A percentile compares a stretch with the other conserved stretches of the same genome.
Evolutionary conservation across 2,329 filamentous ascomycete genomes (phyloP).

Genomic region (Celoporthe dispersa): DNA sequence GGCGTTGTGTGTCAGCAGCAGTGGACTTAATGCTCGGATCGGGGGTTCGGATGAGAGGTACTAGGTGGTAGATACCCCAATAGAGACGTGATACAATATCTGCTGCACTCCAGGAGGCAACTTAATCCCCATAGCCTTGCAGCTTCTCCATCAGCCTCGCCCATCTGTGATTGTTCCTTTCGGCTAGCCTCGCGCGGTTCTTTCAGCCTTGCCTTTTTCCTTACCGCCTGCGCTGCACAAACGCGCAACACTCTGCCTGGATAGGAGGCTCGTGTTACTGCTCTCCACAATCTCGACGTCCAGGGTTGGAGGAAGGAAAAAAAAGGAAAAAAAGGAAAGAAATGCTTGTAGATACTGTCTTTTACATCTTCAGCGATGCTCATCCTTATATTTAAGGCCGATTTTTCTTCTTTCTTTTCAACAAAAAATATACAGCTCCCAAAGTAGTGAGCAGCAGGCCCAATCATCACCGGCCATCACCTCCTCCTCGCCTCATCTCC

Average conservation of each 20-base stretch:
- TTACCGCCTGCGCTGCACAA: too few relatives aligned
- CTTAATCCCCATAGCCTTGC: background rate
- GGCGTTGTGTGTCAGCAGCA: background rate
- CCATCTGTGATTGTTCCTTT: background rate
- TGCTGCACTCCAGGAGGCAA: background rate
- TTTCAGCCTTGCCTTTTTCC: background rate
- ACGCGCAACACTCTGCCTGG: too few relatives aligned
- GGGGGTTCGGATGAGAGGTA: background rate
- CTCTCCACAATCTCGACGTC: too few relatives aligned
- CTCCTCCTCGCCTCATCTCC: background rate
- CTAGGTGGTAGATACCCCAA: slow-evolving; percentile 22
- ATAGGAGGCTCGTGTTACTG: background rate
- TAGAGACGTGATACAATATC: background rate
- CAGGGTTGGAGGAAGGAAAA: too few relatives aligned
- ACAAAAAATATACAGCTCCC: slow-evolving; percentile 27
- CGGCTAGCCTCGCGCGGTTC: background rate
- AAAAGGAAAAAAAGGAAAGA: too few relatives aligned
- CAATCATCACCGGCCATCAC: background rate
- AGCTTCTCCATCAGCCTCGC: background rate
- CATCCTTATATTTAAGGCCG: slow-evolving; percentile 10
- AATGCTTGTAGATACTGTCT: background rate
- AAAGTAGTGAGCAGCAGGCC: slow-evolving; percentile 23
- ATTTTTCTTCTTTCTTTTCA: slow-evolving; percentile 7
- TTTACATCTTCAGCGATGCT: background rate
- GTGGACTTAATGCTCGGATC: background rate